A percentile compares a stretch with the other conserved stretches of the same genome.
Evolutionary conservation across 768 basidiomycete species (phyloP).

Genomic region (Leucosporidium creatinivorum): DNA sequence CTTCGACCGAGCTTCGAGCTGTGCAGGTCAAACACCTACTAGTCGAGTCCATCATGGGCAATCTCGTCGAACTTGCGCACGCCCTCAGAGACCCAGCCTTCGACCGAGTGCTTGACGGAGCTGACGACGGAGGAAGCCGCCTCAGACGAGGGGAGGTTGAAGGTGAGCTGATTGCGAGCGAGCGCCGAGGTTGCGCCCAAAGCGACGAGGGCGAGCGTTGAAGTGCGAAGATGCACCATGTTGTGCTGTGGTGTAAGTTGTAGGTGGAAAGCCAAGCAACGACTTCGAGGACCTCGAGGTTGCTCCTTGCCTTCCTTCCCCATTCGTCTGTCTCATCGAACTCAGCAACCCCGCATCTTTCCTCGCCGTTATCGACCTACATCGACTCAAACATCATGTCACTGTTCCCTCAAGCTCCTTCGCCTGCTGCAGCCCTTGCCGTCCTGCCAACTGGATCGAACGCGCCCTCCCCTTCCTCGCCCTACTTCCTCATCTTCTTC

Average conservation of each 20-base stretch:
- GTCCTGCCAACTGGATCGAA: too few species aligned
- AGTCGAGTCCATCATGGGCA: conserved; percentile 62
- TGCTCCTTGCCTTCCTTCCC: neutral
- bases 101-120: neutral
- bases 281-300: neutral
- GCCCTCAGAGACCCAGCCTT: conserved; percentile 41
- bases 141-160: neutral
- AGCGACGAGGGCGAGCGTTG: neutral
- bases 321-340: neutral
- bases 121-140: neutral
- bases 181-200: neutral
- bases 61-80: conserved; percentile 53
- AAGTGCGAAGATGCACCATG: neutral
- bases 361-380: too few species aligned
- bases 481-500: conserved; percentile 27
- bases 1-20: neutral
- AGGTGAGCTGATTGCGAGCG: neutral
- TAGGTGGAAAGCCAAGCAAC: neutral
- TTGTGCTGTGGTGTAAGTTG: neutral
- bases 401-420: too few species aligned
- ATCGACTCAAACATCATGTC: too few species aligned
- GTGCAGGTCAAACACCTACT: conserved; percentile 38
- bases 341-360: too few species aligned
- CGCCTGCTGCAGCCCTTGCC: too few species aligned
- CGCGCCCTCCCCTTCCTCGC: conserved; percentile 3